Evolutionary conservation across 768 basidiomycete genomes (phyloP).

Genomic region (Imleria badia): DNA sequence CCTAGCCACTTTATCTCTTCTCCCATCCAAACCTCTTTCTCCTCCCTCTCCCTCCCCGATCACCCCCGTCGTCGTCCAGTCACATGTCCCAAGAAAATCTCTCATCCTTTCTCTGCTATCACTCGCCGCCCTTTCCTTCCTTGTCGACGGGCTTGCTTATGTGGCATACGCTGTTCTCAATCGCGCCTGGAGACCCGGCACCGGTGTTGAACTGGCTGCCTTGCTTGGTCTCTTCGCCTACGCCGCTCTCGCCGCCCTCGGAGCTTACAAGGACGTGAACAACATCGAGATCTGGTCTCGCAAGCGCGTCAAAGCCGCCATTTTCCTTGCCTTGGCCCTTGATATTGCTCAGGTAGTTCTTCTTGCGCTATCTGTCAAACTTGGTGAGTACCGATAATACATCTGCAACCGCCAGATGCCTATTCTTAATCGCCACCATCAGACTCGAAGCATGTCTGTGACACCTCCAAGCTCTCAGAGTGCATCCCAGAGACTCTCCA

Average conservation of each 20-base stretch:
- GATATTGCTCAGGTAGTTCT: conserved; percentile 63
- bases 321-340: conserved; percentile 52
- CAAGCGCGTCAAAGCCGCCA: conserved; percentile 53
- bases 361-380: conserved; percentile 42
- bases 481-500: conserved; percentile 44
- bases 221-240: conserved; percentile 70
- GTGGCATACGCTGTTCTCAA: conserved; percentile 62
- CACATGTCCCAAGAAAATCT: conserved; percentile 69
- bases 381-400: conserved; percentile 29
- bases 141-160: conserved; percentile 76
- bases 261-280: conserved; percentile 76
- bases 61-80: conserved; percentile 73
- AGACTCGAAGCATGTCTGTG: conserved; percentile 23
- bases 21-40: conserved; percentile 46
- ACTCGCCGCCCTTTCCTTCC: conserved; percentile 67
- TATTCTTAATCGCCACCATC: not conserved
- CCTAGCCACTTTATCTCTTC: conserved; percentile 58
- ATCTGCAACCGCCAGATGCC: not conserved
- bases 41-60: conserved; percentile 58
- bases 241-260: conserved; percentile 68
- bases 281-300: conserved; percentile 68
- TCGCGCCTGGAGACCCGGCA: conserved; percentile 60
- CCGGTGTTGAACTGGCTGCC: conserved; percentile 67
- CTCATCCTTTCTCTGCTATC: conserved; percentile 73
- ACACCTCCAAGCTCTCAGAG: conserved; percentile 21